Conservation (phyloP, 345 rosid species). For the Gossypium turneri region DNA sequence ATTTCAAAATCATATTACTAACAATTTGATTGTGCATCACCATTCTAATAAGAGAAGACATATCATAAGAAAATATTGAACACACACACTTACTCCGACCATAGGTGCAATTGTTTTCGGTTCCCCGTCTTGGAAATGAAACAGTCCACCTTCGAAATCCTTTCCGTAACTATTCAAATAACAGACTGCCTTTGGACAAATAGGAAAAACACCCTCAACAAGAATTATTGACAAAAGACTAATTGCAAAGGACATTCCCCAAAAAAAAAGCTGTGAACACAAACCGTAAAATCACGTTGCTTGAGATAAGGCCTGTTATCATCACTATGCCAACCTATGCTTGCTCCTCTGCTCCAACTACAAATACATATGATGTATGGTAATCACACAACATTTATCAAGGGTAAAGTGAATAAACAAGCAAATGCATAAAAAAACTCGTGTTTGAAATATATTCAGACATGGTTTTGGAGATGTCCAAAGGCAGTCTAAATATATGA, state of each 20-base stretch:
- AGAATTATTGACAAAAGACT: background rate
- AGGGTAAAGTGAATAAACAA: slow-evolving; percentile 5
- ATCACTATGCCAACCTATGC: slow-evolving; percentile 98
- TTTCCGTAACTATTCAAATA: slow-evolving; percentile 67
- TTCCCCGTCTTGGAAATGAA: slow-evolving; percentile 81
- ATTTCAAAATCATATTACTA: background rate
- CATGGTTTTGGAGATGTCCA: background rate
- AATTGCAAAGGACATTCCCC: background rate
- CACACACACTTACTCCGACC: slow-evolving; percentile 61
- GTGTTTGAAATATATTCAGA: background rate
- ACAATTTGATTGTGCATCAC: background rate
- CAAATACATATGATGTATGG: background rate
- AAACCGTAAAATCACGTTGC: slow-evolving; percentile 75
- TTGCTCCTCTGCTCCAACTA: slow-evolving; percentile 87
- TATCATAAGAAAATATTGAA: background rate
- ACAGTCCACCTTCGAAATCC: slow-evolving; percentile 78
- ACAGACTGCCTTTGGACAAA: slow-evolving; percentile 73
- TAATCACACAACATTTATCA: background rate
- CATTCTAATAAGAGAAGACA: background rate
- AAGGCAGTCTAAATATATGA: too few relatives aligned
- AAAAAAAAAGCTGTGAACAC: slow-evolving; percentile 12
- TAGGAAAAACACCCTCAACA: slow-evolving; percentile 17
- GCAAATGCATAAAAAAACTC: background rate
- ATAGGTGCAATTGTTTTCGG: slow-evolving; percentile 55
- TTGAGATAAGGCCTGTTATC: slow-evolving; percentile 78